phyloP scores from a whole-genome alignment of 2,329 filamentous ascomycete species.

The Fragosphaeria purpurea region DNA sequence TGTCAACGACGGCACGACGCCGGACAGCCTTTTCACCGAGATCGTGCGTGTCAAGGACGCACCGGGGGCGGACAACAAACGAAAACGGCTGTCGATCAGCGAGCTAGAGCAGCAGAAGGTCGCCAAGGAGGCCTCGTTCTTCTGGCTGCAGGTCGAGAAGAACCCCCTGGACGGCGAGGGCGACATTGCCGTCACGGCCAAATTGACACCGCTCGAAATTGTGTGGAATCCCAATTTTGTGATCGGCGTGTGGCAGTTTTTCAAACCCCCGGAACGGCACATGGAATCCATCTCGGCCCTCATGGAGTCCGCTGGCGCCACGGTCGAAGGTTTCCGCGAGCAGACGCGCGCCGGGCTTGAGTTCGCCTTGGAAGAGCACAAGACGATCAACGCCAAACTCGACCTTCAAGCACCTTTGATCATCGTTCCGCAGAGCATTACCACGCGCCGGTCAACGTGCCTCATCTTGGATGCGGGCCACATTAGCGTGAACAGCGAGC shows the following conservation, averaged over 20 bases:
- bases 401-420: conserved; percentile 94
- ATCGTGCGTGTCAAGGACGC: conserved; percentile 94
- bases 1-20: conserved; percentile 91
- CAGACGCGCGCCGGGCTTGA: conserved; percentile 93
- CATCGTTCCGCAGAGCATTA: conserved; percentile 91
- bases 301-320: conserved; percentile 91
- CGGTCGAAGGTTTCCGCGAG: conserved; percentile 86
- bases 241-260: conserved; percentile 86
- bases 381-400: conserved; percentile 91
- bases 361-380: conserved; percentile 94
- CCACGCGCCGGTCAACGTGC: conserved; percentile 68
- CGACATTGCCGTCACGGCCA: conserved; percentile 81
- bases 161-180: conserved; percentile 89
- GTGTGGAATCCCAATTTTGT: conserved; percentile 96
- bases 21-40: conserved; percentile 82
- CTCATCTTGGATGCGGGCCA: conserved; percentile 95
- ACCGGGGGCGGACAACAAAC: conserved; percentile 32
- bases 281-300: conserved; percentile 97
- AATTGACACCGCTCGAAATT: conserved; percentile 90
- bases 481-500: conserved; percentile 83
- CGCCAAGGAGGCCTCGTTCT: conserved; percentile 72
- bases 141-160: conserved; percentile 85
- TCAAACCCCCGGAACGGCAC: conserved; percentile 88
- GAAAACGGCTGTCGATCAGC: conserved; percentile 40
- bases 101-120: conserved; percentile 37